These are phyloP conservation scores for Kodamaea nitidulidarum DNA, from an alignment of 805 yeast genomes.

Conservation along the genomic window DNA sequence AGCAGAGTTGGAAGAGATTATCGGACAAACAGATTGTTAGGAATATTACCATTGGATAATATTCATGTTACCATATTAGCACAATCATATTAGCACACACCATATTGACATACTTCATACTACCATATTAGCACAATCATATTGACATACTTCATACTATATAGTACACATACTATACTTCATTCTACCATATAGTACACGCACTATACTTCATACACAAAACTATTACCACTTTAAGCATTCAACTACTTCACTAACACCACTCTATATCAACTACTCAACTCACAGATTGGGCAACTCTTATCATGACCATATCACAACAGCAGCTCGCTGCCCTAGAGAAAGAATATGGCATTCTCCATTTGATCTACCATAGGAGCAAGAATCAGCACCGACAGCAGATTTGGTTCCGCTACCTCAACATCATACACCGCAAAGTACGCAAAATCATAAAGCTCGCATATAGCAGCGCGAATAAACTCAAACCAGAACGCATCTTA, in stretches of 20 bases:
- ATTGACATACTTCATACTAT: too few relatives aligned
- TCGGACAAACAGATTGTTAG: too few relatives aligned
- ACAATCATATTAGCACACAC: too few relatives aligned
- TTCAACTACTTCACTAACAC: background rate
- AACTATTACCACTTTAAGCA: too few relatives aligned
- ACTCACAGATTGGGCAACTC: background rate
- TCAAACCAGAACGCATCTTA: conserved; percentile 11
- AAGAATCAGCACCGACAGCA: conserved; percentile 71
- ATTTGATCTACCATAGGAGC: conserved; percentile 65
- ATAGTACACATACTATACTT: too few relatives aligned
- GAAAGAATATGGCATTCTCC: conserved; percentile 56
- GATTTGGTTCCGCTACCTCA: conserved; percentile 72
- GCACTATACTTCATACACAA: too few relatives aligned
- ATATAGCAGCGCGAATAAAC: conserved; percentile 19
- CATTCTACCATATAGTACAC: too few relatives aligned
- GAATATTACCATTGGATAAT: too few relatives aligned
- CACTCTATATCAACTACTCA: background rate
- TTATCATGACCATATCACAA: background rate
- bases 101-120: too few relatives aligned
- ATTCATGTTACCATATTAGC: too few relatives aligned
- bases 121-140: too few relatives aligned
- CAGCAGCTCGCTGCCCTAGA: conserved; percentile 2
- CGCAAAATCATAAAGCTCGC: conserved; percentile 35
- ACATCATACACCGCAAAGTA: conserved; percentile 56
- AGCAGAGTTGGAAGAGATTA: too few relatives aligned